These are phyloP conservation scores for Candida golubevii DNA, from an alignment of 805 yeast genomes.

Conservation along the genomic window DNA sequence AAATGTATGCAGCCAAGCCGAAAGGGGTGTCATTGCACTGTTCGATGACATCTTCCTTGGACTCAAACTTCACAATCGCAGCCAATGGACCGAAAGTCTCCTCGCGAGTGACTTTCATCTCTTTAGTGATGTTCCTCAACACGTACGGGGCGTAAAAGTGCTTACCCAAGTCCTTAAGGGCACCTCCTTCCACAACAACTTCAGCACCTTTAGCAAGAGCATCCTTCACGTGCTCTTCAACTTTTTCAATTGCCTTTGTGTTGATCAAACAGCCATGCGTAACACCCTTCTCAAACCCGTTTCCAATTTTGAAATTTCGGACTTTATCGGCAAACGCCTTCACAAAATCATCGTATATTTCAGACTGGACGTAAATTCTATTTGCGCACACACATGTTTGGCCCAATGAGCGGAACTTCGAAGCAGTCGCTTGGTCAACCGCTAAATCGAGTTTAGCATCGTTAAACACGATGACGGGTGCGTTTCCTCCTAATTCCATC, in stretches of 20 bases:
- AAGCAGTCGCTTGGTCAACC: conserved; percentile 58
- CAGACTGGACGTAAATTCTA: conserved; percentile 61
- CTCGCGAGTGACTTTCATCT: conserved; percentile 48
- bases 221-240: conserved; percentile 49
- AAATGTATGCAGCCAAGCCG: conserved; percentile 60
- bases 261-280: conserved; percentile 60
- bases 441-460: conserved; percentile 69
- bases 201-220: conserved; percentile 54
- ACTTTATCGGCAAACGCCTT: conserved; percentile 46
- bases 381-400: conserved; percentile 83
- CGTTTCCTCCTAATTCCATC: conserved; percentile 77
- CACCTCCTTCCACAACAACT: conserved; percentile 49
- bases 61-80: conserved; percentile 52
- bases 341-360: conserved; percentile 60
- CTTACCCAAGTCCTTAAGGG: conserved; percentile 45
- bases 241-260: conserved; percentile 47
- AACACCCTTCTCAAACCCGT: conserved; percentile 47
- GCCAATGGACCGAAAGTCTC: conserved; percentile 68
- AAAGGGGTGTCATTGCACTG: conserved; percentile 52
- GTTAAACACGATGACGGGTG: conserved; percentile 71
- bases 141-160: conserved; percentile 55
- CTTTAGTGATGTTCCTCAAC: conserved; percentile 46
- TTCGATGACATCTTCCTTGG: conserved; percentile 48
- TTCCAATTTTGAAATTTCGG: conserved; percentile 42
- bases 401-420: conserved; percentile 73